Conservation (phyloP, 331 rosid genomes). For the Cydonia oblonga region DNA sequence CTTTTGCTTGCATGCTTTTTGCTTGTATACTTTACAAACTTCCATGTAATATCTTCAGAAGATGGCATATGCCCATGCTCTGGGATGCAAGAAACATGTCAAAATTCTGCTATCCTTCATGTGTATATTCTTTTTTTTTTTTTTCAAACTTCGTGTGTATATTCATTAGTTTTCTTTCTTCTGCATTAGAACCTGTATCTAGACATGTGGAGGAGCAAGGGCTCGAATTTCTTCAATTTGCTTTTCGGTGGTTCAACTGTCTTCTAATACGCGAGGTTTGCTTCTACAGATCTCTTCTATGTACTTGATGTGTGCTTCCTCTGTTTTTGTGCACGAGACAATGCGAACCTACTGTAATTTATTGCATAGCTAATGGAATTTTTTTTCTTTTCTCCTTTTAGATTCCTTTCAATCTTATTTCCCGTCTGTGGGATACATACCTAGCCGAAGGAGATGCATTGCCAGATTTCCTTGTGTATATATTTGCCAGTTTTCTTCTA, state of each 20-base stretch:
- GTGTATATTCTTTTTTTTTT: neutral
- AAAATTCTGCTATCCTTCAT: neutral
- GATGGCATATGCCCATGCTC: neutral
- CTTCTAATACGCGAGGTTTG: constrained; percentile 91
- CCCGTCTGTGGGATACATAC: constrained; percentile 98
- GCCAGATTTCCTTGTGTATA: constrained; percentile 95
- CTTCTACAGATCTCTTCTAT: constrained; percentile 4
- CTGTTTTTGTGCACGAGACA: neutral
- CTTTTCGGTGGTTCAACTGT: constrained; percentile 98
- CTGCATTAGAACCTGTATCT: constrained; percentile 69
- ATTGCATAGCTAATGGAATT: constrained; percentile 15
- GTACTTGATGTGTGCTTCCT: constrained; percentile 5
- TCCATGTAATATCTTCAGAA: neutral
- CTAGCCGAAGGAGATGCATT: constrained; percentile 98
- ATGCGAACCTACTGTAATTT: neutral
- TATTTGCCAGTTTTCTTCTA: constrained; percentile 93
- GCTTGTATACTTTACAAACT: neutral
- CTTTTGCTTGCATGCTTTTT: neutral
- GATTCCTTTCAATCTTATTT: constrained; percentile 84
- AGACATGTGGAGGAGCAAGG: constrained; percentile 92
- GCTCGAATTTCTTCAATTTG: constrained; percentile 92
- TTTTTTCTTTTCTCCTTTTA: constrained; percentile 15
- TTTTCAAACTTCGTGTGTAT: neutral
- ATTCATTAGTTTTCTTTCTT: neutral
- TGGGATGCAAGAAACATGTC: neutral